Conservation (phyloP, 768 basidiomycete genomes). For the Tricholoma matsutake region DNA sequence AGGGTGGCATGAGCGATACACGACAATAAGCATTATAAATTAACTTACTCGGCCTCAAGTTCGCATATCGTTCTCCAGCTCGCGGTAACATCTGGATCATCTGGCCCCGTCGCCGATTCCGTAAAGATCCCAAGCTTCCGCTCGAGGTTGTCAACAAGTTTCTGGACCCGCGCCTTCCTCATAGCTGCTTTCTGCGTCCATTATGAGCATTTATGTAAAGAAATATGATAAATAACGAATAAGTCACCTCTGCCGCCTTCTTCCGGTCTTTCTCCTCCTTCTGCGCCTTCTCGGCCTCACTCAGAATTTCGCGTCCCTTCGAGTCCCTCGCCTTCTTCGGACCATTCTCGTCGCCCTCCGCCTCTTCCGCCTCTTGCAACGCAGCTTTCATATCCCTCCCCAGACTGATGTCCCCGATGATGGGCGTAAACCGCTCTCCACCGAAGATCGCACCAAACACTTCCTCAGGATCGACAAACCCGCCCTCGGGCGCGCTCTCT, state of each 20-base stretch:
- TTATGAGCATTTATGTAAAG: constrained; percentile 6
- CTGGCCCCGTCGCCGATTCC: constrained; percentile 71
- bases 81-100: constrained; percentile 63
- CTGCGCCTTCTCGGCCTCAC: constrained; percentile 69
- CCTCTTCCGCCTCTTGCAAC: constrained; percentile 81
- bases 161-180: constrained; percentile 71
- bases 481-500: constrained; percentile 80
- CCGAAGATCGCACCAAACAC: constrained; percentile 85
- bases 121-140: constrained; percentile 86
- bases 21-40: constrained; percentile 1
- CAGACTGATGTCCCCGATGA: constrained; percentile 86
- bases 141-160: constrained; percentile 75
- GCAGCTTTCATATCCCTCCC: constrained; percentile 93
- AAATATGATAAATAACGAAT: not conserved
- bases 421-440: constrained; percentile 79
- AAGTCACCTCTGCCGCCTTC: constrained; percentile 64
- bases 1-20: constrained; percentile 2
- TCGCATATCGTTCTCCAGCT: constrained; percentile 79
- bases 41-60: constrained; percentile 70
- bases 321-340: constrained; percentile 55
- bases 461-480: constrained; percentile 84
- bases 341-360: constrained; percentile 49
- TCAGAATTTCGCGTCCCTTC: constrained; percentile 50
- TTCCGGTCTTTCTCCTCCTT: constrained; percentile 72
- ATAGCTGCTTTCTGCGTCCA: constrained; percentile 67